phyloP scores from a whole-genome alignment of 1,139 yeast species.

The Zygosaccharomyces sapae region DNA sequence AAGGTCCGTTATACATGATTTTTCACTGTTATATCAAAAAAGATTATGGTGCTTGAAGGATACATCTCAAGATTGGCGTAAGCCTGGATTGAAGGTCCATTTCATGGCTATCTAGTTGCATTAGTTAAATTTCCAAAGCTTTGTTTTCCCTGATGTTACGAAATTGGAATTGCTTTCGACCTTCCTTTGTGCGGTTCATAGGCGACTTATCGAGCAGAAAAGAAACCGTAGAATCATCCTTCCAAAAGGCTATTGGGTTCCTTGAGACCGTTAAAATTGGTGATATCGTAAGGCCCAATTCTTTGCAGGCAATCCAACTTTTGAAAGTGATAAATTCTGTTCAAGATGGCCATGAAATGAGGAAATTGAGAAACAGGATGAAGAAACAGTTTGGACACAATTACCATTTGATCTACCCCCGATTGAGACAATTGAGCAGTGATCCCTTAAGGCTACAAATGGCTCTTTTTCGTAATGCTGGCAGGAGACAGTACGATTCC shows the following conservation, averaged over 20 bases:
- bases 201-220: neutral
- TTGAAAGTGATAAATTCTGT: slow-evolving; percentile 6
- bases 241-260: slow-evolving; percentile 4
- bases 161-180: neutral
- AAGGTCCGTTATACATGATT: slow-evolving; percentile 6
- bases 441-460: slow-evolving; percentile 11
- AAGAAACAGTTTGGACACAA: slow-evolving; percentile 7
- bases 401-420: slow-evolving; percentile 7
- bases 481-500: slow-evolving; percentile 11
- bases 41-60: neutral
- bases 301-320: slow-evolving; percentile 9
- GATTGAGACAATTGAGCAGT: slow-evolving; percentile 5
- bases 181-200: neutral
- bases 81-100: neutral
- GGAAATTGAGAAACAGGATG: slow-evolving; percentile 13
- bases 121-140: neutral
- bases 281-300: slow-evolving; percentile 7
- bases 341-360: slow-evolving; percentile 11
- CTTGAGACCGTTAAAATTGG: slow-evolving; percentile 2
- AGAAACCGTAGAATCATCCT: neutral
- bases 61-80: neutral
- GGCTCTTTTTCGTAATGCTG: slow-evolving; percentile 11
- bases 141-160: no score
- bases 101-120: neutral
- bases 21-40: neutral